These are phyloP conservation scores for Stachybotrys chartarum DNA, from an alignment of 2,329 filamentous ascomycete genomes.

Conservation along the genomic window DNA sequence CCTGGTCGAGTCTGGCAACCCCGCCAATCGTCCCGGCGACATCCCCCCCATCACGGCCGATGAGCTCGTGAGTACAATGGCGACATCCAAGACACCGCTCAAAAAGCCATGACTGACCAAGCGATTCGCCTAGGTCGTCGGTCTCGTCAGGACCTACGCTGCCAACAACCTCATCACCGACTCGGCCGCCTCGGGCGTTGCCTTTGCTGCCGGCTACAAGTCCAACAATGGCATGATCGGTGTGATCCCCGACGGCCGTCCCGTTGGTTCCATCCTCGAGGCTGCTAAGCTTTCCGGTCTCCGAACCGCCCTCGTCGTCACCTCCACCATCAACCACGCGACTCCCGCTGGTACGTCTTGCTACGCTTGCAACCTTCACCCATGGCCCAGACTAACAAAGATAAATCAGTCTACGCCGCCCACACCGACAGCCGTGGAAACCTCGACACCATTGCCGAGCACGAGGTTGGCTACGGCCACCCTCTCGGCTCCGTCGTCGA, in stretches of 20 bases:
- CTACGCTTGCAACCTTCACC: not conserved
- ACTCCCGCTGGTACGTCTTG: constrained; percentile 10
- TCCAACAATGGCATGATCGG: constrained; percentile 26
- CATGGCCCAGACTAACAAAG: not conserved
- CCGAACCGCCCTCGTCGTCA: constrained; percentile 29
- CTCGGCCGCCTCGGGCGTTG: constrained; percentile 15
- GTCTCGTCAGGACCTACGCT: constrained; percentile 10
- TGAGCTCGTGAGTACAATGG: constrained; percentile 1
- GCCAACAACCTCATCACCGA: constrained; percentile 14
- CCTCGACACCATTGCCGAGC: constrained; percentile 25
- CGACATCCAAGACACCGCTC: not conserved
- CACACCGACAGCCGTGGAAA: constrained; percentile 22
- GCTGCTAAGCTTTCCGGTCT: constrained; percentile 27
- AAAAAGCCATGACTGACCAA: not conserved
- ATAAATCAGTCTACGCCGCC: constrained; percentile 15
- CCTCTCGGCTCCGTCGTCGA: constrained; percentile 27
- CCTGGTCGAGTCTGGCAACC: constrained; percentile 5
- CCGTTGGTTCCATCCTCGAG: constrained; percentile 28
- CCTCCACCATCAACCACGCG: constrained; percentile 26
- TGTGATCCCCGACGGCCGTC: constrained; percentile 20
- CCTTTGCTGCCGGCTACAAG: constrained; percentile 24
- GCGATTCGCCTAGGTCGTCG: constrained; percentile 5
- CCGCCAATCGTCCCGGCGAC: constrained; percentile 1
- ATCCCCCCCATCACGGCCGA: not conserved
- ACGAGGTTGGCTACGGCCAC: constrained; percentile 25